phyloP scores from a whole-genome alignment of 306 rosid species.

The Herpetospermum pedunculosum region DNA sequence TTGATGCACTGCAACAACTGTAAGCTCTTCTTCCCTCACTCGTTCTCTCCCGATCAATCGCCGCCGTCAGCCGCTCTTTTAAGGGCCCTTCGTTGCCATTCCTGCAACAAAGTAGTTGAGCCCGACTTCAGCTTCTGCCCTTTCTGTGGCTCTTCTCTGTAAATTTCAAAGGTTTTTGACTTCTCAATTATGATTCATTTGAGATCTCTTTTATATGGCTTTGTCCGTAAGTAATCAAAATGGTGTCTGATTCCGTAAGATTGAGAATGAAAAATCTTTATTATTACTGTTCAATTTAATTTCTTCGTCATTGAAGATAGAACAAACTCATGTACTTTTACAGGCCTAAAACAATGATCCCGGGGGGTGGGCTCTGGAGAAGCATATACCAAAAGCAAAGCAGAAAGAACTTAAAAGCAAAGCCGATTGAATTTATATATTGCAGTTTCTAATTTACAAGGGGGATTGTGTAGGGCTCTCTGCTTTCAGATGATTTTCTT shows the following conservation, averaged over 20 bases:
- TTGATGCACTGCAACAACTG: slow-evolving; percentile 46
- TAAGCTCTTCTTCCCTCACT: slow-evolving; percentile 44
- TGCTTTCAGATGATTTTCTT: slow-evolving; percentile 24
- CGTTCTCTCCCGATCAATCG: slow-evolving; percentile 27
- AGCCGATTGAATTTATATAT: slow-evolving; percentile 11
- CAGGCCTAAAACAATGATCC: slow-evolving; percentile 3
- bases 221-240: background rate
- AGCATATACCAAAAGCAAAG: background rate
- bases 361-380: background rate
- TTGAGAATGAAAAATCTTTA: background rate
- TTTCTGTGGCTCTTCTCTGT: slow-evolving; percentile 58
- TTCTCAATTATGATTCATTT: background rate
- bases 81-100: slow-evolving; percentile 39
- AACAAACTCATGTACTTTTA: background rate
- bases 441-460: slow-evolving; percentile 32
- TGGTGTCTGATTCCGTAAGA: background rate
- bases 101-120: slow-evolving; percentile 44
- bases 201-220: background rate
- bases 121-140: slow-evolving; percentile 68
- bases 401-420: background rate
- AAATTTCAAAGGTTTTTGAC: background rate
- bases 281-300: background rate
- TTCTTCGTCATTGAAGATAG: background rate
- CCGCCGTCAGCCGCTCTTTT: slow-evolving; percentile 7
- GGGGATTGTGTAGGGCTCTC: slow-evolving; percentile 12